phyloP scores from a whole-genome alignment of 2,329 filamentous ascomycete genomes.

The Cytospora chrysosperma region DNA sequence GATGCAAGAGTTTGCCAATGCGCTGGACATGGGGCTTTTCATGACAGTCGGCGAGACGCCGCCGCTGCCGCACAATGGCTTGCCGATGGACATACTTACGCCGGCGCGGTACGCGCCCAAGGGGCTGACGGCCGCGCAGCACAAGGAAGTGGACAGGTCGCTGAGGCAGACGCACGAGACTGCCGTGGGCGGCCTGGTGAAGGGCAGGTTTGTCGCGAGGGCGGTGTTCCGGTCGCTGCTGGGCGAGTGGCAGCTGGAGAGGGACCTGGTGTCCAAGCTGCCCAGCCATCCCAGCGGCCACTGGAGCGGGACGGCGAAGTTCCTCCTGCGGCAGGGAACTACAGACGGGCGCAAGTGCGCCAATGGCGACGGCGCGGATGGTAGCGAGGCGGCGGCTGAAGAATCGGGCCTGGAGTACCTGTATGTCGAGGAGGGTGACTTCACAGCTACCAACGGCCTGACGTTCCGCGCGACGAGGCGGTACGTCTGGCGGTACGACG shows the following conservation, averaged over 20 bases:
- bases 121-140: slow-evolving; percentile 41
- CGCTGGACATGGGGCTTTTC: slow-evolving; percentile 51
- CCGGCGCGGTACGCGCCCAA: slow-evolving; percentile 53
- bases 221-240: slow-evolving; percentile 71
- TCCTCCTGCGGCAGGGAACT: slow-evolving; percentile 62
- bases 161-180: slow-evolving; percentile 46
- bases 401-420: slow-evolving; percentile 59
- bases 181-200: slow-evolving; percentile 42
- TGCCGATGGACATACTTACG: slow-evolving; percentile 53
- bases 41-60: slow-evolving; percentile 37
- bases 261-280: slow-evolving; percentile 53
- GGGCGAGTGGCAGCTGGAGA: slow-evolving; percentile 65
- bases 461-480: slow-evolving; percentile 61
- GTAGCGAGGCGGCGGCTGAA: slow-evolving; percentile 25
- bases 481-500: slow-evolving; percentile 72
- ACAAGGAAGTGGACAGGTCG: slow-evolving; percentile 41
- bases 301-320: slow-evolving; percentile 64
- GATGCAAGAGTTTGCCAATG: slow-evolving; percentile 67
- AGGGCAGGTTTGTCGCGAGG: slow-evolving; percentile 55
- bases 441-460: slow-evolving; percentile 56
- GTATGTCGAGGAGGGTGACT: slow-evolving; percentile 67
- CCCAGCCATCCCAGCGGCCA: slow-evolving; percentile 62
- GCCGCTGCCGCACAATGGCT: slow-evolving; percentile 40
- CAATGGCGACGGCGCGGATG: slow-evolving; percentile 22
- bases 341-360: slow-evolving; percentile 45